Evolutionary conservation across 2,329 filamentous ascomycete species (phyloP).

Genomic region (Knufia fluminis): DNA sequence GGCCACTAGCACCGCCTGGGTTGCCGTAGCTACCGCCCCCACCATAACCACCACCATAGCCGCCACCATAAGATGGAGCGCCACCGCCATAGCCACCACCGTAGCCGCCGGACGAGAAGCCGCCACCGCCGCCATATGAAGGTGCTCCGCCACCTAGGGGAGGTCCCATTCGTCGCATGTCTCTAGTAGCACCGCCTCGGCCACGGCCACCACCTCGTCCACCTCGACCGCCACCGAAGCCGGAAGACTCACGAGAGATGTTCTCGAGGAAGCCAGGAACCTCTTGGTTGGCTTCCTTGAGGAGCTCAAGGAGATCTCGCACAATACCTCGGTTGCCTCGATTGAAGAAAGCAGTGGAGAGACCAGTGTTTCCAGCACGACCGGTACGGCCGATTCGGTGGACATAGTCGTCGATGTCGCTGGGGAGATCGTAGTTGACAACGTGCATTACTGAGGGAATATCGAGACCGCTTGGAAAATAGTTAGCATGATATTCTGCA

Average conservation of each 20-base stretch:
- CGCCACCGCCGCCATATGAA: slow-evolving; percentile 26
- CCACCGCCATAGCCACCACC: slow-evolving; percentile 21
- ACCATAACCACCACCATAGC: slow-evolving; percentile 26
- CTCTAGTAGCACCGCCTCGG: slow-evolving; percentile 61
- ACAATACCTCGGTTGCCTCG: slow-evolving; percentile 97
- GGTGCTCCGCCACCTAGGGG: slow-evolving; percentile 30
- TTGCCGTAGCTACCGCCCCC: slow-evolving; percentile 39
- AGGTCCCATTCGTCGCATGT: slow-evolving; percentile 67
- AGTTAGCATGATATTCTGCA: too few relatives aligned
- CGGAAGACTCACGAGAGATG: slow-evolving; percentile 85
- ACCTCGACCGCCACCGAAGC: slow-evolving; percentile 62
- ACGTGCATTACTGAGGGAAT: slow-evolving; percentile 96
- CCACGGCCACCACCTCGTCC: slow-evolving; percentile 61
- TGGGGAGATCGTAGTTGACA: slow-evolving; percentile 98
- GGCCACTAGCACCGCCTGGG: slow-evolving; percentile 41
- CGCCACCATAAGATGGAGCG: slow-evolving; percentile 15
- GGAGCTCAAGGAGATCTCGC: slow-evolving; percentile 87
- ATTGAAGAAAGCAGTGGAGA: slow-evolving; percentile 99
- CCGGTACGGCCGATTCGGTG: slow-evolving; percentile 99
- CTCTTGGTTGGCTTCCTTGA: slow-evolving; percentile 98
- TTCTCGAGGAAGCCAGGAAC: slow-evolving; percentile 90
- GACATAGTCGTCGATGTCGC: slow-evolving; percentile 97
- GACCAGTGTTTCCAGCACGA: slow-evolving; percentile 97
- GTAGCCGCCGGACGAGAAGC: slow-evolving; percentile 24
- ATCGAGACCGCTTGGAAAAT: too few relatives aligned